phyloP scores from a whole-genome alignment of 306 rosid species.

The Albizia julibrissin region DNA sequence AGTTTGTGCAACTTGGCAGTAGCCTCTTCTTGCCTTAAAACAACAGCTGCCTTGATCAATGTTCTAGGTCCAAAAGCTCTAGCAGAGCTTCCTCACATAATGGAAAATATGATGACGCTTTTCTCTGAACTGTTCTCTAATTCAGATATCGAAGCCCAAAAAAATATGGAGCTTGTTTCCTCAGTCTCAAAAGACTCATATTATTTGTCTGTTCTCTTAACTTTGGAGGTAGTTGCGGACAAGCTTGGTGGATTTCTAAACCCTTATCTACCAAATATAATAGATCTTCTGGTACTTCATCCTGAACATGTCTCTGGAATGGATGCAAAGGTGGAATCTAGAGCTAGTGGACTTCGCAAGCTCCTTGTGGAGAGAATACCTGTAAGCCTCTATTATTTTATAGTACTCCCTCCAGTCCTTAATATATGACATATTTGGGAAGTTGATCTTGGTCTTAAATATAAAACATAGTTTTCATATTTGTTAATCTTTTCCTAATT shows the following conservation, averaged over 20 bases:
- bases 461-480: too few species aligned
- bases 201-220: slow-evolving; percentile 54
- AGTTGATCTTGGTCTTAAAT: too few species aligned
- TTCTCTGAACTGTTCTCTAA: slow-evolving; percentile 44
- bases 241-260: slow-evolving; percentile 87
- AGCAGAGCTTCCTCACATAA: slow-evolving; percentile 73
- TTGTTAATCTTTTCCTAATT: too few species aligned
- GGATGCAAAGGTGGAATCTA: slow-evolving; percentile 60
- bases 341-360: slow-evolving; percentile 62
- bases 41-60: slow-evolving; percentile 73
- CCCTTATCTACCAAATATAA: slow-evolving; percentile 71
- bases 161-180: slow-evolving; percentile 26
- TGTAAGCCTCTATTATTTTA: slow-evolving; percentile 51
- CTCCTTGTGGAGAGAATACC: slow-evolving; percentile 77
- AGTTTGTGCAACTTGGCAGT: slow-evolving; percentile 46
- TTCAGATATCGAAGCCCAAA: slow-evolving; percentile 38
- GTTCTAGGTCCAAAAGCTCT: slow-evolving; percentile 83
- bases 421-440: too few species aligned
- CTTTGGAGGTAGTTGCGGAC: slow-evolving; percentile 77
- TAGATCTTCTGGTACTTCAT: slow-evolving; percentile 68
- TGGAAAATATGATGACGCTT: slow-evolving; percentile 67
- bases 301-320: slow-evolving; percentile 55
- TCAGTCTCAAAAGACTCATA: slow-evolving; percentile 52
- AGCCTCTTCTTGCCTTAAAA: slow-evolving; percentile 70
- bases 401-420: not conserved